Evolutionary conservation across 352 stramenopile genomes (phyloP).

Genomic region (Pythium biforme): DNA sequence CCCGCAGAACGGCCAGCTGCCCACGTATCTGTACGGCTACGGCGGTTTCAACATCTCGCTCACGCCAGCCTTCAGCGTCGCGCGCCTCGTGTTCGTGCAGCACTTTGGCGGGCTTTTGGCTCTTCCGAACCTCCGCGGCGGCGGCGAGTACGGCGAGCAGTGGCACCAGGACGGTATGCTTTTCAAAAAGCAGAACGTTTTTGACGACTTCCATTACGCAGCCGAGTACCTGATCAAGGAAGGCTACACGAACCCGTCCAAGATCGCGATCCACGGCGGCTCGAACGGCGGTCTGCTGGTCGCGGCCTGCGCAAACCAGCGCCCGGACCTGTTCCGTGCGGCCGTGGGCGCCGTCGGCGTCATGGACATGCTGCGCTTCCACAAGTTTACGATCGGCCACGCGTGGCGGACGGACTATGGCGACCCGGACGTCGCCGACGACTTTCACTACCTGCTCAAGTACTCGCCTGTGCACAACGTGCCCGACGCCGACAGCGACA

Average conservation of each 20-base stretch:
- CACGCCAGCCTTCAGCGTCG: constrained; percentile 87
- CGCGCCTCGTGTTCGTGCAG: constrained; percentile 87
- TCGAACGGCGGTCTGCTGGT: constrained; percentile 95
- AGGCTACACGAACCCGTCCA: constrained; percentile 86
- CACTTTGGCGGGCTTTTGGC: constrained; percentile 91
- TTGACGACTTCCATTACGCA: constrained; percentile 96
- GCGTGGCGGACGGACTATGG: constrained; percentile 89
- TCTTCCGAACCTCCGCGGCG: constrained; percentile 93
- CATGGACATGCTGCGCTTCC: constrained; percentile 96
- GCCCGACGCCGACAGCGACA: constrained; percentile 41
- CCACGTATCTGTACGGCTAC: constrained; percentile 93
- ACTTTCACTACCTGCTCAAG: constrained; percentile 82
- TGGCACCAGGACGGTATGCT: constrained; percentile 93
- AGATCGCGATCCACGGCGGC: constrained; percentile 90
- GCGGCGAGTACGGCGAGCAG: constrained; percentile 90
- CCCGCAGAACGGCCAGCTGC: constrained; percentile 77
- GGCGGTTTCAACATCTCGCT: constrained; percentile 96
- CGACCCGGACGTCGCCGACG: constrained; percentile 68
- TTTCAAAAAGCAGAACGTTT: constrained; percentile 93
- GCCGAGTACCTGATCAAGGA: constrained; percentile 90
- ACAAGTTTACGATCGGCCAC: constrained; percentile 93
- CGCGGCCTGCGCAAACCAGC: constrained; percentile 87
- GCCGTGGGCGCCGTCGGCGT: constrained; percentile 93
- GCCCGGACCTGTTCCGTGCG: constrained; percentile 90
- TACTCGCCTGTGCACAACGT: constrained; percentile 92